Evolutionary conservation across 495 filamentous ascomycete genomes (phyloP).

Genomic region (Recurvomyces mirabilis): DNA sequence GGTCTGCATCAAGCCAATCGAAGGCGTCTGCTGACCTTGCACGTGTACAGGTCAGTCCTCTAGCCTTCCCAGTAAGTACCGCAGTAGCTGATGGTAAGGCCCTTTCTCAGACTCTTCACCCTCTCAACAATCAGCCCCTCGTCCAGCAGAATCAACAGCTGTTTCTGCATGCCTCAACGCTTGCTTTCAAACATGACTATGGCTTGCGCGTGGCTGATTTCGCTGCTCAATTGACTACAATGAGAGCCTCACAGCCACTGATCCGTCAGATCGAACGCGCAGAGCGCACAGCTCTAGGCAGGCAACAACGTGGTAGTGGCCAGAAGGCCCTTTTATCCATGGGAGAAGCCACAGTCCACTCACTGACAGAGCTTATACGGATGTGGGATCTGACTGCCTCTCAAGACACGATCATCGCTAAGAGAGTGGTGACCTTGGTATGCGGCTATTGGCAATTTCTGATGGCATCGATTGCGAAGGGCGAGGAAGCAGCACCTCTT

Average conservation of each 20-base stretch:
- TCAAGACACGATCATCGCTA: no score
- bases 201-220: not conserved
- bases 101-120: conserved; percentile 47
- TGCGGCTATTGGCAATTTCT: no score
- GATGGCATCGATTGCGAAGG: no score
- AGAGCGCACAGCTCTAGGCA: not conserved
- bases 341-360: not conserved
- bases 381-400: no score
- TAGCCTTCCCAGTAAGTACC: conserved; percentile 30
- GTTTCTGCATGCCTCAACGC: conserved; percentile 5
- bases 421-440: no score
- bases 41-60: conserved; percentile 41
- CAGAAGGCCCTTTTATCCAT: not conserved
- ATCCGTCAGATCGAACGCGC: not conserved
- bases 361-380: no score
- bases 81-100: conserved; percentile 19
- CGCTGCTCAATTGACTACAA: not conserved
- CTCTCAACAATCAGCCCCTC: conserved; percentile 47
- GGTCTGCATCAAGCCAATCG: conserved; percentile 1
- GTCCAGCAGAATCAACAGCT: conserved; percentile 1
- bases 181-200: conserved; percentile 7
- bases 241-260: not conserved
- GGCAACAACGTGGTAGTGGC: no score
- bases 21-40: conserved; percentile 20
- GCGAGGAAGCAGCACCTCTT: no score